A percentile compares a stretch with the other conserved stretches of the same genome.
Evolutionary conservation across 2,329 filamentous ascomycete species (phyloP).

Genomic region (Emmonsiellopsis sp.): DNA sequence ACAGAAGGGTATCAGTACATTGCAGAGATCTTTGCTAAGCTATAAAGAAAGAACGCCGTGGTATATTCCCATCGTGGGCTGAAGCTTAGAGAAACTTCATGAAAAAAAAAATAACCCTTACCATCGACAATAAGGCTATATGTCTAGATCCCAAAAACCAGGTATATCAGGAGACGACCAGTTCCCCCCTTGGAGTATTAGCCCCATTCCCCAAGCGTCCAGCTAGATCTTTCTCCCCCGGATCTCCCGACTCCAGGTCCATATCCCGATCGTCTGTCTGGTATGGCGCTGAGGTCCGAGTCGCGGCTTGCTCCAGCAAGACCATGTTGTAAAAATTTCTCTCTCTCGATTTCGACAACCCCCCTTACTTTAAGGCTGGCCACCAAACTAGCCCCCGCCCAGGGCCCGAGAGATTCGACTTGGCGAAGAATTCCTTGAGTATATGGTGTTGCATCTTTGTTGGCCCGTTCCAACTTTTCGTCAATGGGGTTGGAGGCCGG

Average conservation of each 20-base stretch:
- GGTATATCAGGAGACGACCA: too few relatives aligned
- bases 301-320: conserved; percentile 38
- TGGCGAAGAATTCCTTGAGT: conserved; percentile 35
- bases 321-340: conserved; percentile 48
- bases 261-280: conserved; percentile 30
- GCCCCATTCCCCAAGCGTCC: conserved; percentile 39
- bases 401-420: conserved; percentile 52
- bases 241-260: conserved; percentile 19
- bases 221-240: conserved; percentile 37
- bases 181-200: neutral
- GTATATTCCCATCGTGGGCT: neutral
- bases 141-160: neutral
- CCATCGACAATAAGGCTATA: neutral
- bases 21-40: neutral
- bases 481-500: conserved; percentile 40
- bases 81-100: neutral
- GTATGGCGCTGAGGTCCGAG: conserved; percentile 23
- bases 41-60: neutral
- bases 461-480: conserved; percentile 28
- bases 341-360: conserved; percentile 54
- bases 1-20: neutral
- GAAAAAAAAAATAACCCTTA: neutral
- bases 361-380: conserved; percentile 51
- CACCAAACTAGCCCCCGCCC: conserved; percentile 55
- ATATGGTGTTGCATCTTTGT: conserved; percentile 24